Conservation (phyloP, 345 rosid species). For the Corchorus capsularis region DNA sequence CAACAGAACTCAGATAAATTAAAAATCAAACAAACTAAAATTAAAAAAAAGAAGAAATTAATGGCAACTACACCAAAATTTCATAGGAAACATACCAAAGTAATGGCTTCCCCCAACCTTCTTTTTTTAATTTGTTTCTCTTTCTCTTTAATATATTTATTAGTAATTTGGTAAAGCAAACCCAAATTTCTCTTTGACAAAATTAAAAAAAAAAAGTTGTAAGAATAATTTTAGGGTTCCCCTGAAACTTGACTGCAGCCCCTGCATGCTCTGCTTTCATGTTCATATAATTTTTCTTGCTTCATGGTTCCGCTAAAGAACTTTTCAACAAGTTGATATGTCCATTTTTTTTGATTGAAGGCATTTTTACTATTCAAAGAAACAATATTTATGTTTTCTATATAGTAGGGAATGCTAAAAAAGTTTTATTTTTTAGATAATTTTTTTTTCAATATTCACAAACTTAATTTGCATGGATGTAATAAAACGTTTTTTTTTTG, state of each 20-base stretch:
- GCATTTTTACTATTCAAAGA: background rate
- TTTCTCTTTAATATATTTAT: too few relatives aligned
- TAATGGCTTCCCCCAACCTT: background rate
- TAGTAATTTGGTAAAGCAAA: background rate
- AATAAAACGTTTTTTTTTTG: background rate
- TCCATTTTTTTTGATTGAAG: slow-evolving; percentile 4
- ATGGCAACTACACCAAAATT: slow-evolving; percentile 41
- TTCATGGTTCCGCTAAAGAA: slow-evolving; percentile 2
- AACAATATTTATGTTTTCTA: background rate
- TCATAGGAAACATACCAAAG: slow-evolving; percentile 31
- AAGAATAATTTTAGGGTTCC: background rate
- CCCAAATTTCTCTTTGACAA: background rate
- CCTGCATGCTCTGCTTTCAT: background rate
- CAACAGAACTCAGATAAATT: slow-evolving; percentile 22
- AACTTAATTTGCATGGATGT: background rate
- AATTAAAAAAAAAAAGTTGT: background rate
- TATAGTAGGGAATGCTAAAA: too few relatives aligned
- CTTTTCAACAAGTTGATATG: background rate
- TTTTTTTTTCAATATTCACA: background rate
- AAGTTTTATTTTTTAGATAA: too few relatives aligned
- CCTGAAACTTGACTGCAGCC: background rate
- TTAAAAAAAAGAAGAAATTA: slow-evolving; percentile 16
- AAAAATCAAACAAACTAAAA: slow-evolving; percentile 25
- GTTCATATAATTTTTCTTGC: background rate
- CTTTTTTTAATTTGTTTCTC: background rate